Evolutionary conservation across 139 green algal genomes (phyloP).

Genomic region (Closterium sp.): DNA sequence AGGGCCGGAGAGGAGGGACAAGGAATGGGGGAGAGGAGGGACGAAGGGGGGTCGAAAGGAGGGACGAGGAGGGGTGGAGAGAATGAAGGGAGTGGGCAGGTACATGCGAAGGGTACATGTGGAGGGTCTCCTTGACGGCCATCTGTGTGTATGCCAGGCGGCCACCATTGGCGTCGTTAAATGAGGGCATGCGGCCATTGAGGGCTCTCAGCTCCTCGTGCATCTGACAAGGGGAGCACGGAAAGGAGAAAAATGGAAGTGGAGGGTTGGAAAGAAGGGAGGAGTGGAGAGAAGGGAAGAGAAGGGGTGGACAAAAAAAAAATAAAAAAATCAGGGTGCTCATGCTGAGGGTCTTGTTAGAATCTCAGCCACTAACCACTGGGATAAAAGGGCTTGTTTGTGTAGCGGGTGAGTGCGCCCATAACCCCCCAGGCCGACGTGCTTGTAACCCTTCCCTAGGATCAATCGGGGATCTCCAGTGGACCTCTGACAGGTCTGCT

Average conservation of each 20-base stretch:
- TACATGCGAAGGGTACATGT: background rate
- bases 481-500: too few species aligned
- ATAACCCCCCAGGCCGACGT: too few species aligned
- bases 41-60: background rate
- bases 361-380: too few species aligned
- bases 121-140: background rate
- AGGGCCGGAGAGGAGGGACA: background rate
- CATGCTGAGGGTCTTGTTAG: too few species aligned
- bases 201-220: conserved; percentile 60
- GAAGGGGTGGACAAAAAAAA: too few species aligned
- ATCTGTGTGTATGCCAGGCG: conserved; percentile 6
- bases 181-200: conserved; percentile 48
- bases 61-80: background rate
- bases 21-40: background rate
- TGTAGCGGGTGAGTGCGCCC: too few species aligned
- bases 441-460: too few species aligned
- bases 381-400: too few species aligned
- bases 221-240: too few species aligned
- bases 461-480: too few species aligned
- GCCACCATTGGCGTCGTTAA: conserved; percentile 56
- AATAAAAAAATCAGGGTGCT: too few species aligned
- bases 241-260: background rate
- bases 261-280: background rate
- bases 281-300: background rate
- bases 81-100: background rate